Conservation (phyloP, 352 stramenopile genomes). For the Phytophthora boehmeriae region DNA sequence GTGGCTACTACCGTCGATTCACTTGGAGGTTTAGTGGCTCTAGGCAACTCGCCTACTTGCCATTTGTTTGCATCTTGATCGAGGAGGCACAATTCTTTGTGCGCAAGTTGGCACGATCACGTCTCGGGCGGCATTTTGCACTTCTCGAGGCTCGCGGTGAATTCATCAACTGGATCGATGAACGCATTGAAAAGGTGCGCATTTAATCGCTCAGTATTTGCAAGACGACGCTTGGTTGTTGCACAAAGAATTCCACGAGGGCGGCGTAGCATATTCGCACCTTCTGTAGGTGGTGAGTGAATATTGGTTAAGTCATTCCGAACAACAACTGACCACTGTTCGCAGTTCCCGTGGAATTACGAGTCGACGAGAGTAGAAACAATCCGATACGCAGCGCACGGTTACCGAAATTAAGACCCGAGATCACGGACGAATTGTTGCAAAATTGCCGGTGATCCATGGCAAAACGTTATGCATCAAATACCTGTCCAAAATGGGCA, state of each 20-base stretch:
- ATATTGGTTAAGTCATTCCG: not conserved
- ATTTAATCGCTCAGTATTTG: not conserved
- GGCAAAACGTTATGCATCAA: constrained; percentile 13
- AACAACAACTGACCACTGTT: not conserved
- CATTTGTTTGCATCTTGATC: not conserved
- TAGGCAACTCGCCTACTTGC: not conserved
- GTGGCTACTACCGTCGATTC: not conserved
- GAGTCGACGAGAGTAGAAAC: not conserved
- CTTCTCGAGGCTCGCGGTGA: not conserved
- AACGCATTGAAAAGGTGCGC: not conserved
- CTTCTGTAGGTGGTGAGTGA: constrained; percentile 1
- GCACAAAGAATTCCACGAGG: not conserved
- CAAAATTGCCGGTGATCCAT: not conserved
- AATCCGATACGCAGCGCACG: not conserved
- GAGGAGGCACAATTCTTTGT: constrained; percentile 2
- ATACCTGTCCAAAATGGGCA: constrained; percentile 6
- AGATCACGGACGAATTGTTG: not conserved
- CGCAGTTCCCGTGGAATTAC: not conserved
- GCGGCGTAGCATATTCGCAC: not conserved
- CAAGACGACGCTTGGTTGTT: not conserved
- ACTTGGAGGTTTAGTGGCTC: not conserved
- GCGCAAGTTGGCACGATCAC: not conserved
- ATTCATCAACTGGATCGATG: constrained; percentile 9
- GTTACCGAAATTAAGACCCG: constrained; percentile 2
- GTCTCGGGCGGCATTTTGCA: not conserved